Percentiles rank a stretch among this genome's conserved stretches.
phyloP scores from a whole-genome alignment of 192 early-diverging fungal genomes.

The Umbelopsis sp. region DNA sequence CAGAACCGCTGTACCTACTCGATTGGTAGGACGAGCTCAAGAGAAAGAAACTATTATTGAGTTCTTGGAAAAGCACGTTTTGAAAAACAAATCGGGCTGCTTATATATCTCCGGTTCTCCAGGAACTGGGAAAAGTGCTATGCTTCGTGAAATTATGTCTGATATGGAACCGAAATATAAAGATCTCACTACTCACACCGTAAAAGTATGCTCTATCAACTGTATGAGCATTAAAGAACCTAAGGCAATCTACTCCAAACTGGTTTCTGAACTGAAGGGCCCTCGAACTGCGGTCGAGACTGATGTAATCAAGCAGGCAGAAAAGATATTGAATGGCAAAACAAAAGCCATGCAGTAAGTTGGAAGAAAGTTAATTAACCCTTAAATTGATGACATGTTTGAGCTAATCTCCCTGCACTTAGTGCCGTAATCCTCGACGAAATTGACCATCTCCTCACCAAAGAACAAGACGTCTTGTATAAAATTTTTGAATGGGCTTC shows the following conservation, averaged over 20 bases:
- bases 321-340: constrained; percentile 55
- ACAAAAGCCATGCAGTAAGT: constrained; percentile 54
- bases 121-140: constrained; percentile 95
- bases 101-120: constrained; percentile 90
- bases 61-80: constrained; percentile 58
- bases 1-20: constrained; percentile 55
- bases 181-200: constrained; percentile 39
- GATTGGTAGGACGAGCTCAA: constrained; percentile 63
- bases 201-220: constrained; percentile 74
- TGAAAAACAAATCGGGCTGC: constrained; percentile 56
- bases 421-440: constrained; percentile 91
- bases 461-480: constrained; percentile 84
- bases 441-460: constrained; percentile 84
- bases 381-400: neutral
- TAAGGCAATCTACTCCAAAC: constrained; percentile 63
- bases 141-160: constrained; percentile 62
- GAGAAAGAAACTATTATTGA: constrained; percentile 53
- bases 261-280: constrained; percentile 56
- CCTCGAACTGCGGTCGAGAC: constrained; percentile 42
- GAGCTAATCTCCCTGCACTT: neutral
- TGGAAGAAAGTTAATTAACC: neutral
- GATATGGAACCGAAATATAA: constrained; percentile 40
- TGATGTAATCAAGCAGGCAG: constrained; percentile 50
- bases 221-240: constrained; percentile 85
- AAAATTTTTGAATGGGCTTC: constrained; percentile 82